Percentiles rank a stretch among this genome's conserved stretches.
Evolutionary conservation across 2,329 filamentous ascomycete species (phyloP).

Genomic region (Ploettnerulaceae sp.): DNA sequence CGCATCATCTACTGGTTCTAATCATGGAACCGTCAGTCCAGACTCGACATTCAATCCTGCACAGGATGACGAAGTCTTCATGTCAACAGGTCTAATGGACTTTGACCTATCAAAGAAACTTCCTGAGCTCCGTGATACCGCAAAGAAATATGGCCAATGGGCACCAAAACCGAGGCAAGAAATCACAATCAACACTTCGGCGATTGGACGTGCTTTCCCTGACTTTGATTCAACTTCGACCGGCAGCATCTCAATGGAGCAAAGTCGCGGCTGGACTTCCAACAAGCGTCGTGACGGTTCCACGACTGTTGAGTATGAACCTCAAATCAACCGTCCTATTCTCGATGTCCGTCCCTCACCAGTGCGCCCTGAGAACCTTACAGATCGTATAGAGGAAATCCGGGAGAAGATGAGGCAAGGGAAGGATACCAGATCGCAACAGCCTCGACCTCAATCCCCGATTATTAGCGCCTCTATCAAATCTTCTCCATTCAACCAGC

Average conservation of each 20-base stretch:
- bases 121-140: slow-evolving; percentile 32
- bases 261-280: neutral
- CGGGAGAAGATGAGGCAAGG: no score
- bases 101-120: slow-evolving; percentile 20
- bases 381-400: no score
- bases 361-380: slow-evolving; percentile 3
- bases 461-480: neutral
- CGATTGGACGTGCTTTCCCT: slow-evolving; percentile 42
- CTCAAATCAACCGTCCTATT: neutral
- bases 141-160: slow-evolving; percentile 33
- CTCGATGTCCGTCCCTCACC: neutral
- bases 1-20: slow-evolving; percentile 27
- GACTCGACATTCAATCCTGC: slow-evolving; percentile 22
- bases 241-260: slow-evolving; percentile 6
- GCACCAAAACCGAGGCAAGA: slow-evolving; percentile 32
- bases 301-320: no score
- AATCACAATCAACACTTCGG: slow-evolving; percentile 40
- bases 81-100: slow-evolving; percentile 22
- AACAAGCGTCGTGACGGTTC: neutral
- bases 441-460: slow-evolving; percentile 5
- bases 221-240: slow-evolving; percentile 38
- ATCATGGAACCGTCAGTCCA: slow-evolving; percentile 29
- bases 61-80: slow-evolving; percentile 24
- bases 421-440: no score
- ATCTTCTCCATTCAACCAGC: neutral